Base-by-base conservation (phyloP, 495 filamentous ascomycete genomes). In the Monascus purpureus region DNA sequence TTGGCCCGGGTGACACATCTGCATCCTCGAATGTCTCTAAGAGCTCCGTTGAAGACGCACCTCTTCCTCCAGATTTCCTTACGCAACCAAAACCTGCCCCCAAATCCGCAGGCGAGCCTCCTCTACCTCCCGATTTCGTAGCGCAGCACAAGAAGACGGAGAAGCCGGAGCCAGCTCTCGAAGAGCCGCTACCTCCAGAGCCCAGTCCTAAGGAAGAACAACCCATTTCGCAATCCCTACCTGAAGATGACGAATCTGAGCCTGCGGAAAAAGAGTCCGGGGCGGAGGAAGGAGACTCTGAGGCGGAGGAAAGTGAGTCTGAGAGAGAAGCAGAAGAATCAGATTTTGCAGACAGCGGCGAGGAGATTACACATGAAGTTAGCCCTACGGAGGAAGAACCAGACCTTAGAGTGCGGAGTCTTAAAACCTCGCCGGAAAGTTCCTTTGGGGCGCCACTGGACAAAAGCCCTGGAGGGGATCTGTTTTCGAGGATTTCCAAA, bases 1-100 rank as follows among this genome's bases (percentile, higher is more conserved):
- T 75, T 52, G 61, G 63, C 19, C 53, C 74, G 32, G 72, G 76
- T 17, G 77, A 83, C 32, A 76, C 77, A 16, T 80, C 80, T 5
- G 66, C 67, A 34, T 81, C 78, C 12, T 80, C 80, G 3, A 69
- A 67, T 30, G 55, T 59, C 5, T 65, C 68, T 8, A 57, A 63
- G 39, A 59, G 49, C 28, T 64, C 60, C n/a, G 31, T 47, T 37
- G 59, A 68, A 29, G 65, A 71, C 30, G 55, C 52, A 12, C 50
- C 60, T 16, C 52, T 62, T 25, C 63, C 63, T 32, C 46, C 52
- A n/a, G 31, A 57, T 36, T 42, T 42, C 18, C 16, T 32, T 7
- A 32, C 19, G 8, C 42, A 52, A 19, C 29, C 39, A 2, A 46
- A 39, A 14, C 16, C 28, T 6, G 28, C 14, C 14, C 6, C 14